These are phyloP conservation scores for Syzygium aqueum DNA, from an alignment of 345 rosid species.

Conservation along the genomic window DNA sequence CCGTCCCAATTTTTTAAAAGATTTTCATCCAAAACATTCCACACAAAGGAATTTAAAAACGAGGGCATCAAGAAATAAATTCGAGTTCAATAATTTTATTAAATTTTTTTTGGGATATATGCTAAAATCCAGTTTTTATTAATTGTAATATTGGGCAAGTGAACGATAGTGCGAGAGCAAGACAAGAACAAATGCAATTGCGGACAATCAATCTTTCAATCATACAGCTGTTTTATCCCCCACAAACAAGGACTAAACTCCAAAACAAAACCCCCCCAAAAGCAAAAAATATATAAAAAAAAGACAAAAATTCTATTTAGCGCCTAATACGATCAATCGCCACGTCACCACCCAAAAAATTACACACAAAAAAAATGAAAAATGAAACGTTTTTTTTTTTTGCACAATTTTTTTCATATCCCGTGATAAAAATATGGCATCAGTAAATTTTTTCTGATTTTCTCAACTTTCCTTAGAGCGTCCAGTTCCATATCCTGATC, in stretches of 20 bases:
- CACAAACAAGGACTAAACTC: neutral
- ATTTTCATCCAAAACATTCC: neutral
- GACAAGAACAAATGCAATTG: neutral
- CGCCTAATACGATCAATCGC: neutral
- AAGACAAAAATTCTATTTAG: neutral
- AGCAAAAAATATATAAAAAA: neutral
- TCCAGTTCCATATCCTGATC: conserved; percentile 83
- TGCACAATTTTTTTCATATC: neutral
- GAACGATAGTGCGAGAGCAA: neutral
- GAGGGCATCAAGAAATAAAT: neutral
- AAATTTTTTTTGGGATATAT: neutral
- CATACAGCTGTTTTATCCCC: neutral
- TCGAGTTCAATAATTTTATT: neutral
- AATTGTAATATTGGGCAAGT: neutral
- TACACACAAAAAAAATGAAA: neutral
- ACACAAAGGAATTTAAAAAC: neutral
- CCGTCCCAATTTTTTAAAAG: neutral
- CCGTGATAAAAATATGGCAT: neutral
- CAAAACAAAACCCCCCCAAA: neutral
- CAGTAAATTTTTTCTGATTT: neutral
- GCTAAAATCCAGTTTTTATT: neutral
- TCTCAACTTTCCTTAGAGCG: neutral
- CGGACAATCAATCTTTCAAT: neutral
- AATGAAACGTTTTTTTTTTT: neutral
- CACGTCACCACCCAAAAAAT: neutral